These are phyloP conservation scores for Tolypocladium nubicola DNA, from an alignment of 2,329 filamentous ascomycete genomes.

Conservation along the genomic window DNA sequence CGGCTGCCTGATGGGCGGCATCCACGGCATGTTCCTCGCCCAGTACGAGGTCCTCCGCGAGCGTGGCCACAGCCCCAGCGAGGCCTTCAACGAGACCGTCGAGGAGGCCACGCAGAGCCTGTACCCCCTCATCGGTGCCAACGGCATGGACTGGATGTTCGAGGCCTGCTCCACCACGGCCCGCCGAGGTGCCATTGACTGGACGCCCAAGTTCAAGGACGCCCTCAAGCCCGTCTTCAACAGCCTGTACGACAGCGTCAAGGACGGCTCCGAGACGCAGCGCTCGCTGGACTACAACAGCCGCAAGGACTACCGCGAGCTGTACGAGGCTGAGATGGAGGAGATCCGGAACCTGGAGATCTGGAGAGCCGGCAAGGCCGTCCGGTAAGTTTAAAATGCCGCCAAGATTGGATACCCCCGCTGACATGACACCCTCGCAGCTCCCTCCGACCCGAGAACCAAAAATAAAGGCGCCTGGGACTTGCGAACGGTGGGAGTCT, in stretches of 20 bases:
- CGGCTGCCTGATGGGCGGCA: constrained; percentile 99
- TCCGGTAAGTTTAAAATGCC: constrained; percentile 49
- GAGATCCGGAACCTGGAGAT: constrained; percentile 98
- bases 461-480: constrained; percentile 44
- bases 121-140: constrained; percentile 92
- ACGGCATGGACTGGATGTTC: constrained; percentile 99
- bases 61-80: constrained; percentile 91
- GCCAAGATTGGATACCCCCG: background rate
- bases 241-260: constrained; percentile 87
- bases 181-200: constrained; percentile 97
- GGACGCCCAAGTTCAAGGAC: constrained; percentile 95
- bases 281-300: constrained; percentile 95
- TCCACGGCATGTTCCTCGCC: constrained; percentile 99
- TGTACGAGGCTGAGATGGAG: constrained; percentile 96
- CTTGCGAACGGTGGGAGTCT: constrained; percentile 1
- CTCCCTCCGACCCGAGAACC: constrained; percentile 77
- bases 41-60: constrained; percentile 99
- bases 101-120: constrained; percentile 98
- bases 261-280: constrained; percentile 87
- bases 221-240: constrained; percentile 98
- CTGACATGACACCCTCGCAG: constrained; percentile 24
- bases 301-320: constrained; percentile 90
- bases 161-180: constrained; percentile 98
- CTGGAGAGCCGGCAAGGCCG: constrained; percentile 97
- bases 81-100: constrained; percentile 99